Conservation (phyloP, 768 basidiomycete species). For the Rhodosporidiobolus sp. region DNA sequence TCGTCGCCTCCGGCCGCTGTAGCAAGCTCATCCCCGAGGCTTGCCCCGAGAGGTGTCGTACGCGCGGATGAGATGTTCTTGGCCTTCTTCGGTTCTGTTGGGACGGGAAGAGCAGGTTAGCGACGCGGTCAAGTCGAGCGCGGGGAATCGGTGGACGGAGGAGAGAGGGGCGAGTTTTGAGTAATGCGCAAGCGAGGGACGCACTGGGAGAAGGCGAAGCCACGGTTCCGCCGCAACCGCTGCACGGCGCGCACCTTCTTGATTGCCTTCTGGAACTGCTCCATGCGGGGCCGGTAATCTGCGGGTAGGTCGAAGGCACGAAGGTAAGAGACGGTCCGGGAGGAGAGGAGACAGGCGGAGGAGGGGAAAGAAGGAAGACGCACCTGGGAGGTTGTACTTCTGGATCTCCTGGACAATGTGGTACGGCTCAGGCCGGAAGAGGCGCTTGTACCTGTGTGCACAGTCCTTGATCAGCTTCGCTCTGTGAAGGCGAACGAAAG, state of each 20-base stretch:
- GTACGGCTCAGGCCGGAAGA: slow-evolving; percentile 86
- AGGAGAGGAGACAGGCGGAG: too few relatives aligned
- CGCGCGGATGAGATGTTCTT: slow-evolving; percentile 49
- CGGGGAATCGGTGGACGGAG: too few relatives aligned
- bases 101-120: not conserved
- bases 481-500: not conserved
- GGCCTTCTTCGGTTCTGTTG: slow-evolving; percentile 44
- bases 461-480: too few relatives aligned
- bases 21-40: too few relatives aligned
- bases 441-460: slow-evolving; percentile 74
- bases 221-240: slow-evolving; percentile 90
- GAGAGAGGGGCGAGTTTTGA: too few relatives aligned
- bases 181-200: too few relatives aligned
- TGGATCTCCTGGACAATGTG: slow-evolving; percentile 99
- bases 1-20: too few relatives aligned
- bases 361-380: not conserved
- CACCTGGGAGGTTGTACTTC: slow-evolving; percentile 92
- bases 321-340: not conserved
- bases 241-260: slow-evolving; percentile 99
- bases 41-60: slow-evolving; percentile 48
- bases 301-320: not conserved
- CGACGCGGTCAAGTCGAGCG: not conserved
- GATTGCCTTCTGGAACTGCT: slow-evolving; percentile 82
- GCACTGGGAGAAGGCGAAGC: slow-evolving; percentile 73
- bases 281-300: slow-evolving; percentile 85